phyloP scores from a whole-genome alignment of 2,329 filamentous ascomycete genomes.

The Sordariomycetes sp. region DNA sequence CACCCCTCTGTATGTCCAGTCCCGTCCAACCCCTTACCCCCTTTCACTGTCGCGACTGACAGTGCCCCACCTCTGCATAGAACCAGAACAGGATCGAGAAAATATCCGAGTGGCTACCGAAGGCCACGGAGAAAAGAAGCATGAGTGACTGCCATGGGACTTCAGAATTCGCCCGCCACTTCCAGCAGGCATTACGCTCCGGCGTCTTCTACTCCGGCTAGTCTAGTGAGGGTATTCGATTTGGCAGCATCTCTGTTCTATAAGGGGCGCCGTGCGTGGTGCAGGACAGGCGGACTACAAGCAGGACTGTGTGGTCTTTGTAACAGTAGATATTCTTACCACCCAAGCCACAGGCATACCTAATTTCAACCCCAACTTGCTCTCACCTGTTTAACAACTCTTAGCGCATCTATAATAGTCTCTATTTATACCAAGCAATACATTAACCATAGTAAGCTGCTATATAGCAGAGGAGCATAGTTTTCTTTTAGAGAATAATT shows the following conservation, averaged over 20 bases:
- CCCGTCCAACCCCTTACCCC: neutral
- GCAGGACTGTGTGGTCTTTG: no score
- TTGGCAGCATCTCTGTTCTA: neutral
- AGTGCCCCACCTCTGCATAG: slow-evolving; percentile 17
- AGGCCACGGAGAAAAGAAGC: slow-evolving; percentile 41
- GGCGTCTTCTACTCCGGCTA: neutral
- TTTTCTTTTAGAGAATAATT: no score
- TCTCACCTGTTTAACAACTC: no score
- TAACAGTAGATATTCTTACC: no score
- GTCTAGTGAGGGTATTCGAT: neutral
- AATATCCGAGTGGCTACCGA: slow-evolving; percentile 52
- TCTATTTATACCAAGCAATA: no score
- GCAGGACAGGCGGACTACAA: neutral
- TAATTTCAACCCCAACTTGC: no score
- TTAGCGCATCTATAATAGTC: no score
- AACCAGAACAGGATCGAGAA: slow-evolving; percentile 54
- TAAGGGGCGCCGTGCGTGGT: neutral
- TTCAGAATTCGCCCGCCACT: slow-evolving; percentile 39
- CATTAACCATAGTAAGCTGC: no score
- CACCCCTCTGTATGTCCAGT: slow-evolving; percentile 55
- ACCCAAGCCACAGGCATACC: no score
- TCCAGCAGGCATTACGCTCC: slow-evolving; percentile 27
- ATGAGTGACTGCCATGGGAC: slow-evolving; percentile 44
- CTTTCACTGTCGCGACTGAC: neutral
- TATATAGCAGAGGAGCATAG: no score